Base-by-base conservation (phyloP, 805 yeast species). In the Blastobotrys parvus region DNA sequence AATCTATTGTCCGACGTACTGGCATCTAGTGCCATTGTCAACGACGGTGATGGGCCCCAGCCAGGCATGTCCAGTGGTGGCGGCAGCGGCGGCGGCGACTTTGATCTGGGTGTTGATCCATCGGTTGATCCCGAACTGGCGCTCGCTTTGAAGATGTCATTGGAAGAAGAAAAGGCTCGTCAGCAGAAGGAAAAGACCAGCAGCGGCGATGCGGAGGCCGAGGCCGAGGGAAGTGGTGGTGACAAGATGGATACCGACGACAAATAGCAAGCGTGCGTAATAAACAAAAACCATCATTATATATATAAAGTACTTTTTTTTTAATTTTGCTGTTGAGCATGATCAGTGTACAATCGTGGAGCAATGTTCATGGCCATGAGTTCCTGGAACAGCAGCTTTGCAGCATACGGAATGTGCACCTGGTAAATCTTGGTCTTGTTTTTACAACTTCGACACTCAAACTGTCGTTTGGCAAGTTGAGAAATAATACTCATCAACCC, bases 341-440 rank as follows among this genome's bases (percentile, higher is more conserved):
- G 78, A 55, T 90, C 96, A n/a, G 97, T 87, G 66, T 90, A 90
- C 70, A 90, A 67, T 68, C 98, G 80, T 43, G 97, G 98, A 17
- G 96, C 83, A 58, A 92, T 92, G 66, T 92, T 92, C 99, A 92
- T 92, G 34, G 98, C 95, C 97, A 92, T 92, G 61, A 92, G 76
- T 70, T 92, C 99, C 70, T 92, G 99, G 87, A 92, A 92, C 63
- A 92, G 70, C 61, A 92, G 74, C 70, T 92, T 92, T 43, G 98
- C 98, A 38, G 99, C 99, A 64, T 92, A 92, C 38, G 99, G 99
- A 59, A 92, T 86, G 60, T 90, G 95, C 53, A 89, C 84, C 73
- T 92, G 99, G 68, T 87, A 92, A 58, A 92, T 90, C 67, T 90
- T 94, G 51, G 97, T 92, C 76, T 92, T 92, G 71, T 92, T 92